Base-by-base conservation (phyloP, 495 filamentous ascomycete genomes). In the Thozetella sp. region DNA sequence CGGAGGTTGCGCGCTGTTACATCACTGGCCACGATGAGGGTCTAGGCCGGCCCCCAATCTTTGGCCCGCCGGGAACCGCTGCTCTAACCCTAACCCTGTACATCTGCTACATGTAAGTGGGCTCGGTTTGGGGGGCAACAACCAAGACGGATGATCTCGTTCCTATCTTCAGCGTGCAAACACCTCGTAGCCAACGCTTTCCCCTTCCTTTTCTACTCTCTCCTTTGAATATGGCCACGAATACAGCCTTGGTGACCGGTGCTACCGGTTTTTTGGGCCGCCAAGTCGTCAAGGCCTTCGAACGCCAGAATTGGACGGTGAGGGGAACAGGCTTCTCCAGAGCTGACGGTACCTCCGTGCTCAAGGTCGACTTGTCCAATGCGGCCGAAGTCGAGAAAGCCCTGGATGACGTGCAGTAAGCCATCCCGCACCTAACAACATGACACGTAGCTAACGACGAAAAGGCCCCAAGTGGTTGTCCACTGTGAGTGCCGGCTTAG, bases 261-360 rank as follows among this genome's bases (percentile, higher is more conserved):
- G 93, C 91, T 45, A 94, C 85, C 37, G 93, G 93, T 48, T 80
- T 95, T 1, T 82, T 97, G 9, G 93, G 93, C 27, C 85, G 93
- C 19, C 86, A 96, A 71, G 88, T 93, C 17, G 81, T 90, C 61
- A 88, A 86, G 57, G 87, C 82, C 19, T 97, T 97, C 71, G 79
- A 88, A 60, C 68, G 76, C 37, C 83, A 78, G 22, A 82, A 83
- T 4, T 96, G 93, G 85, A 78, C 85, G n/a, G 87, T 87, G 50
- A 84, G 91, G 60, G 93, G 93, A n/a, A 94, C 93, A 24, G 93
- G 91, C 25, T 76, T 77, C 61, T 77, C 89, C 9, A 81, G 93
- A 54, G 89, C 91, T 20, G 86, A 86, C 61, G 91, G 91, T 34
- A 84, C 86, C 3, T 79, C 82, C 0, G 83, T 93, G 56, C 76